These are phyloP conservation scores for Bacidia gigantensis DNA, from an alignment of 495 filamentous ascomycete genomes.

Conservation along the genomic window DNA sequence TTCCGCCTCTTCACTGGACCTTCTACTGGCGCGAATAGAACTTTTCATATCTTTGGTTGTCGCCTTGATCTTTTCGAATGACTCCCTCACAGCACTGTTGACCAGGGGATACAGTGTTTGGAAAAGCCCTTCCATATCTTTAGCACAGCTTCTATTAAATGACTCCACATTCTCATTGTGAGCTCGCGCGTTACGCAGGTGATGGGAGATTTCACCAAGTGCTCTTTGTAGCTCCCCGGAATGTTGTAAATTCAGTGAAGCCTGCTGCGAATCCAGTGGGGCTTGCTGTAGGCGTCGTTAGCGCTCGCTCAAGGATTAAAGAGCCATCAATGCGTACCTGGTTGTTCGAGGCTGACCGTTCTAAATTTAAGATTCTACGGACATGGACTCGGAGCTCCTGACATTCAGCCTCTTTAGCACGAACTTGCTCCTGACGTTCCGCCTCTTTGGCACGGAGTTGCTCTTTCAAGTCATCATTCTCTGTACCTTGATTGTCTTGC, in stretches of 20 bases:
- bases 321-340: neutral
- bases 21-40: too few relatives aligned
- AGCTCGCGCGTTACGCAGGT: neutral
- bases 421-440: neutral
- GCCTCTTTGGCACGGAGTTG: neutral
- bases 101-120: neutral
- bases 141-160: neutral
- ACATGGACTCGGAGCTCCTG: too few relatives aligned
- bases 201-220: neutral
- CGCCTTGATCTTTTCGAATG: neutral
- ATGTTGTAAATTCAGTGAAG: neutral
- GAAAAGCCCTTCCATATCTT: neutral
- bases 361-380: neutral
- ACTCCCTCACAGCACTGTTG: neutral
- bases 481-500: neutral
- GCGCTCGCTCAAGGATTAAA: too few relatives aligned
- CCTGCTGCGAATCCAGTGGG: too few relatives aligned
- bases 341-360: neutral
- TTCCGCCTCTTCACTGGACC: too few relatives aligned
- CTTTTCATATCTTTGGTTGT: neutral
- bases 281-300: too few relatives aligned
- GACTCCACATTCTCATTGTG: neutral
- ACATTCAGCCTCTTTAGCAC: neutral
- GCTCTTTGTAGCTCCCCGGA: neutral
- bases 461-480: neutral